Base-by-base conservation (phyloP, 208 protist genomes). In the Crithidia mellificae region DNA sequence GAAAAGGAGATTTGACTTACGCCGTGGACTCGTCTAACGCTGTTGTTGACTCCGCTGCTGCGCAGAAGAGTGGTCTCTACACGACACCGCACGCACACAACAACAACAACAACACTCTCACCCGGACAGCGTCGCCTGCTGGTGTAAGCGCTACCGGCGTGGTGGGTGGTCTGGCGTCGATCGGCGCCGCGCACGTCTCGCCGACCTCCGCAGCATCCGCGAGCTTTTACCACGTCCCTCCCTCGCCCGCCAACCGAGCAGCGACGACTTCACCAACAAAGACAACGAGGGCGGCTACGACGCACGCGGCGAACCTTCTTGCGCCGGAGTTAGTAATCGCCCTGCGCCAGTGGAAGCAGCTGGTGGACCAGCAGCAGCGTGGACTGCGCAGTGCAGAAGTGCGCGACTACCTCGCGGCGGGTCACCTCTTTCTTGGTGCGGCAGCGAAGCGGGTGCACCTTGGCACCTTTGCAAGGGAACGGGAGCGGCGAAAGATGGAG, bases 381-480 rank as follows among this genome's bases (percentile, higher is more conserved):
- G 39, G 54, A 0, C 15, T 75, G 19, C 70, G 51, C 2, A 46
- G 58, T 43, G 55, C 22, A 9, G 70, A 75, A 47, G 70, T 69
- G 43, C 39, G 43, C 8, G 62, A 63, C 29, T 75, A 69, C 62
- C 2, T 68, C 0, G 14, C 22, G 4, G 70, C 70, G 5, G 44
- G 44, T 12, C 62, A 53, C 0, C 44, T 75, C 17, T 75, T 75
- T 24, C 43, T 75, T 5, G 62, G 36, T 8, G 70, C 70, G 0
- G 70, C 70, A 4, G 55, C 36, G 14, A 62, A 75, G 27, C 32
- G 59, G 8, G 25, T 24, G 25, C 61, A 64, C 20, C 34, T 75
- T 20, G 62, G 69, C 24, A 54, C 36, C 8, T 27, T 11, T 22
- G 43, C 8, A 19, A 46, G 41, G 34, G 34, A 38, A 38, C 12